phyloP scores from a whole-genome alignment of 73 alveolate species.

The Loxodes magnus region DNA sequence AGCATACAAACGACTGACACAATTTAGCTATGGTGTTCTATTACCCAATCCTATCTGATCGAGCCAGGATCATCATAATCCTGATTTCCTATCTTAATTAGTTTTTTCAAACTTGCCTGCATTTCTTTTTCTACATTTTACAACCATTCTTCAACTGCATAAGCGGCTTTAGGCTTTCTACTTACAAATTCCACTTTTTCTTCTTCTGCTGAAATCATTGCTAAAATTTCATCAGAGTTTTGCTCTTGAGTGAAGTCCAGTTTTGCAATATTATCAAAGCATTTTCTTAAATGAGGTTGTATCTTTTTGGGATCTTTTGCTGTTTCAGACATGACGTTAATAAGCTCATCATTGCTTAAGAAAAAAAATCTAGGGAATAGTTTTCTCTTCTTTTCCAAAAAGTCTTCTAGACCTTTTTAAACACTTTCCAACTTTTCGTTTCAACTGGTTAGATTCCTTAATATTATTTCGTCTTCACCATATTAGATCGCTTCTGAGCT shows the following conservation, averaged over 20 bases:
- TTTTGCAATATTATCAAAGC: slow-evolving; percentile 82
- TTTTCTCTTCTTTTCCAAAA: slow-evolving; percentile 59
- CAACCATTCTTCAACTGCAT: slow-evolving; percentile 94
- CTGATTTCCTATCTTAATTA: slow-evolving; percentile 56
- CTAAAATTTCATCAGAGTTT: slow-evolving; percentile 49
- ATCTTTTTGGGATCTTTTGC: slow-evolving; percentile 61
- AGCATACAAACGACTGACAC: slow-evolving; percentile 54
- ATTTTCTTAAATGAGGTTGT: slow-evolving; percentile 76
- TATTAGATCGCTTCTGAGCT: slow-evolving; percentile 42
- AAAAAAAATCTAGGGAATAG: slow-evolving; percentile 98
- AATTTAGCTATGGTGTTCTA: slow-evolving; percentile 67
- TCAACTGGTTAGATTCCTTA: slow-evolving; percentile 48
- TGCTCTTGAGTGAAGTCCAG: slow-evolving; percentile 67
- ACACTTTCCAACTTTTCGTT: slow-evolving; percentile 62
- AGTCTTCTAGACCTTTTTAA: slow-evolving; percentile 61
- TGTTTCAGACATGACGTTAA: slow-evolving; percentile 77
- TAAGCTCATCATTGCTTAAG: slow-evolving; percentile 94
- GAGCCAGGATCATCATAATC: slow-evolving; percentile 60
- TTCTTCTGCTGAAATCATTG: slow-evolving; percentile 78
- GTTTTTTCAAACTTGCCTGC: slow-evolving; percentile 62
- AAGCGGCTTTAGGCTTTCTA: slow-evolving; percentile 66
- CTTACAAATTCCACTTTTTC: slow-evolving; percentile 66
- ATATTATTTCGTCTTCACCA: slow-evolving; percentile 48
- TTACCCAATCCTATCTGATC: slow-evolving; percentile 70
- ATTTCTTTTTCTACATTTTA: slow-evolving; percentile 66